Evolutionary conservation across 148 eudicot species (phyloP).

Genomic region (Chenopodium suecicum): DNA sequence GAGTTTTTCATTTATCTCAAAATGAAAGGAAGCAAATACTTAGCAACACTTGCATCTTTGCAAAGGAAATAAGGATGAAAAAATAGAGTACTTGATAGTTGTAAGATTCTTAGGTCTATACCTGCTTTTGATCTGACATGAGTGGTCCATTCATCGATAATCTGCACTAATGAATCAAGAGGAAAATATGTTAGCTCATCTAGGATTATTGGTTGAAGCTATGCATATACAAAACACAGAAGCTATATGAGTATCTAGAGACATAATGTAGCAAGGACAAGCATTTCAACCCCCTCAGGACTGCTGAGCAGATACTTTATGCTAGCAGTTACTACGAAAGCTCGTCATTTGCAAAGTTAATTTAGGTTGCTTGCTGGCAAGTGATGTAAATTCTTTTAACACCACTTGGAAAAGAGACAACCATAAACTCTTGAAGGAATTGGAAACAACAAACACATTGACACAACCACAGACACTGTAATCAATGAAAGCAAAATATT

Average conservation of each 20-base stretch:
- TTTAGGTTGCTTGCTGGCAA: slow-evolving; percentile 92
- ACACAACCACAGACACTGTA: neutral
- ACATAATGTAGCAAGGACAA: slow-evolving; percentile 37
- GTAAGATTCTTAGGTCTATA: slow-evolving; percentile 16
- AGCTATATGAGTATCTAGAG: neutral
- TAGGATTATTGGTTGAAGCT: neutral
- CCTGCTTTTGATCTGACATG: slow-evolving; percentile 65
- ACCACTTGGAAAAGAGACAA: slow-evolving; percentile 80
- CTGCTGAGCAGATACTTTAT: slow-evolving; percentile 22
- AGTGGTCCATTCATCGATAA: slow-evolving; percentile 73
- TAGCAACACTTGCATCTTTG: neutral
- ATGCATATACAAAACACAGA: neutral
- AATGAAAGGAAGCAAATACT: neutral
- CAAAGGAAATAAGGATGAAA: neutral
- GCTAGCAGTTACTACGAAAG: slow-evolving; percentile 15
- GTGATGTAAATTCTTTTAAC: slow-evolving; percentile 58
- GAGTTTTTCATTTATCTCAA: neutral
- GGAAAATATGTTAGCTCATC: neutral
- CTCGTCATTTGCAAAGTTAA: slow-evolving; percentile 39
- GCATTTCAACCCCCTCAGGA: slow-evolving; percentile 26
- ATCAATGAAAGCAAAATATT: neutral
- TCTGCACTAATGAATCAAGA: slow-evolving; percentile 38
- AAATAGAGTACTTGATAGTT: neutral
- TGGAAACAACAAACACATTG: neutral
- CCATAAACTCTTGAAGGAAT: slow-evolving; percentile 22